Evolutionary conservation across 2,329 filamentous ascomycete species (phyloP), one percentile per base, ranked within the genome.

Genomic region (Lecanicillium sp.): DNA sequence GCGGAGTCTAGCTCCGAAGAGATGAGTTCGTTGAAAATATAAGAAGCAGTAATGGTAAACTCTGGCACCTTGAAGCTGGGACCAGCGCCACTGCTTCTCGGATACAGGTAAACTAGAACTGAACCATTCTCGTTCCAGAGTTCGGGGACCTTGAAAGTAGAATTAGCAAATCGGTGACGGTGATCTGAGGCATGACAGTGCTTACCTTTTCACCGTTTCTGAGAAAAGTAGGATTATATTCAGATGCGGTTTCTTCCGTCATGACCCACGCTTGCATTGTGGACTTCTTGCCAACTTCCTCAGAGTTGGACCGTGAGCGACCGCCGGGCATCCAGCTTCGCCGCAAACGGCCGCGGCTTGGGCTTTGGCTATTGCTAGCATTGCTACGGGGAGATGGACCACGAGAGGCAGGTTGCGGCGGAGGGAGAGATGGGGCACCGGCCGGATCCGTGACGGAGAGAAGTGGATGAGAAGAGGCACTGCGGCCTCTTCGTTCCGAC

Each of bases 91-190:
- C 62, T 68, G 5, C 61, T 59, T 39, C 63, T 67, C 1, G 76
- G 65, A 40, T 71, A 71, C 4, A 83, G 57, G 48, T 77, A 76
- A 15, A 83, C 67, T 36, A 67, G 62, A 17, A 80, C 67, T 43
- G 70, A 70, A 29, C 73, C 77, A 37, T 56, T 60, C 39, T 80
- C 75, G 46, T 78, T 74, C 79, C 79, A 83, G 15, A 83, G 57
- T 53, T 83, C 79, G 2, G 78, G 75, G 4, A 82, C 73, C 75
- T 79, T 42, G 11, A 29, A 36, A 29, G 32, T 42, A 31, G 4
- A 42, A 50, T 46, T 45, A 47, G 37, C 22, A 25, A 25, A 11
- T 25, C 22, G 31, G 40, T 37, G 44, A 22, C 25, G 29, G 37
- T 38, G n/a, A 28, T 34, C 41, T 17, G n/a, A 39, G n/a, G 15